Evolutionary conservation across 306 rosid species (phyloP), one percentile per base, ranked within the genome.

Genomic region (Oemleria cerasiformis): DNA sequence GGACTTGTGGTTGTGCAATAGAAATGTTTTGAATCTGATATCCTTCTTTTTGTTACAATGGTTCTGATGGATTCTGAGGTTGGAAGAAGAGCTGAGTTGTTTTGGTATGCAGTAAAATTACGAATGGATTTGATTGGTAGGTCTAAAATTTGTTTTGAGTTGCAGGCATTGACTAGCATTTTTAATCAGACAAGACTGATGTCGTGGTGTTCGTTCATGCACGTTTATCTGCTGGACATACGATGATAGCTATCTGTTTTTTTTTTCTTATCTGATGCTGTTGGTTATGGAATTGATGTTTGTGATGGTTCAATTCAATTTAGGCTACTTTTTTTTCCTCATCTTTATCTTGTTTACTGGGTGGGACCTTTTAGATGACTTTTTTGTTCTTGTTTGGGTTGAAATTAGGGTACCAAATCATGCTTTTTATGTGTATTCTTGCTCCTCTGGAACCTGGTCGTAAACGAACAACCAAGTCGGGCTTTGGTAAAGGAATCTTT

Each of bases 161-260:
- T 7, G 53, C 25, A 15, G n/a, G 13, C 64, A 41, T 55, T 21
- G 53, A 55, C 40, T 55, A 8, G 3, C 4, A n/a, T 53, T 10
- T n/a, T 19, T 14, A 25, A 55, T 44, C 69, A 9, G 40, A 68
- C 30, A 68, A 50, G 63, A 58, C 15, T 7, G 73, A 55, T 53
- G 40, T 51, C 19, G 7, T 68, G 47, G 17, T 51, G 45, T 58
- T 7, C 19, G 45, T 58, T 14, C 19, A 14, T 58, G 63, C 63
- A 58, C 49, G 16, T 62, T 55, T 6, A 6, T 43, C 9, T 13
- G 53, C 62, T 39, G 8, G 50, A 53, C 49, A 41, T 50, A n/a
- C n/a, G 58, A 48, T 42, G 73, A 51, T 70, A 9, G 73, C 0
- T 55, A 14, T 8, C 51, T 14, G 64, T 61, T 14, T 25, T 25